Evolutionary conservation across 768 basidiomycete species (phyloP), one percentile per base, ranked within the genome.

Genomic region (Collybia sordida): DNA sequence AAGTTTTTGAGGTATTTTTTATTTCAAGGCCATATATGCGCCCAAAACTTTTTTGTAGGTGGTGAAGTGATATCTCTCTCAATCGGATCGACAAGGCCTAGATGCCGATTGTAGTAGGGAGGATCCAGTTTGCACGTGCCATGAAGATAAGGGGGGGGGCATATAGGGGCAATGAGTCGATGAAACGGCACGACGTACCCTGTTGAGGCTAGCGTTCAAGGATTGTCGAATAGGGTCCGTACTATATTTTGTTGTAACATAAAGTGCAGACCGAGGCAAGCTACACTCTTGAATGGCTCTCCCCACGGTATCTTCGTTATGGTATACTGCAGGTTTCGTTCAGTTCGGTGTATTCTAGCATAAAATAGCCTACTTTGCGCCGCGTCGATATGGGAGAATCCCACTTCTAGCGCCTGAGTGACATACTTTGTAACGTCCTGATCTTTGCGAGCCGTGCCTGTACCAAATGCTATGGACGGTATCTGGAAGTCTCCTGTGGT

Each of bases 231-330:
- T 65, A 7, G 69, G 66, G 1, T 72, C 72, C 9, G 57, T 56
- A 2, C 62, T 62, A 56, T 78, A 86, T 60, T 86, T 86, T 15
- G 81, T 79, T 0, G 82, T 82, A 27, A 83, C 62, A 49, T 67
- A 83, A 5, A 83, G 42, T 1, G 78, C 68, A 17, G 69, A 63
- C 31, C 80, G 73, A 24, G 57, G 51, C 3, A 81, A 54, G 0
- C 78, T 78, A 27, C 72, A 76, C 48, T 80, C 72, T 15, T 63
- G 63, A 42, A 80, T 71, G 19, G 73, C 74, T 25, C 58, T 51
- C 2, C 72, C 72, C 31, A 73, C 69, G 40, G 68, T 68, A 15
- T 64, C 61, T 62, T 70, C 68, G 14, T 66, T 68, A 21, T 59
- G 47, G 48, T 75, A 75, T 34, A 64, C 79, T 69, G 67, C 68